Conservation (phyloP, 2,329 filamentous ascomycete species). For the Teratosphaeria gauchensis region DNA sequence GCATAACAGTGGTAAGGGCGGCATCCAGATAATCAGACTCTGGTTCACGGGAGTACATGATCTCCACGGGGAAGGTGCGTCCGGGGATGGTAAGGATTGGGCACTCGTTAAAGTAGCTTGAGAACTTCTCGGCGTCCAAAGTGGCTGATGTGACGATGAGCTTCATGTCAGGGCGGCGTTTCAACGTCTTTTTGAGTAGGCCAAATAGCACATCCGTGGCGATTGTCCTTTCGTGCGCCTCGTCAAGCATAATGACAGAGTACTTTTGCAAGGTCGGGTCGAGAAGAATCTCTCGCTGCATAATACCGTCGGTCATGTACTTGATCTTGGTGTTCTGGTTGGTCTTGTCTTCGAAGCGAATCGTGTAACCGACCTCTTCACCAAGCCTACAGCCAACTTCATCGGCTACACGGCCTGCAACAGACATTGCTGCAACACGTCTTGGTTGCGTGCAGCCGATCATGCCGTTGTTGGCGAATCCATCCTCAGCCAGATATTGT, state of each 20-base stretch:
- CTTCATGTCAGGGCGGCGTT: conserved; percentile 76
- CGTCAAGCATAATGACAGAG: conserved; percentile 95
- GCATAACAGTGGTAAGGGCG: conserved; percentile 93
- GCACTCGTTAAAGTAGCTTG: conserved; percentile 87
- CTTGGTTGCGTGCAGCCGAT: conserved; percentile 96
- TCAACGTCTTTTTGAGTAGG: conserved; percentile 84
- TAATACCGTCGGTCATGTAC: conserved; percentile 99
- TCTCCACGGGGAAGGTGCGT: conserved; percentile 87
- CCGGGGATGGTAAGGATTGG: conserved; percentile 96
- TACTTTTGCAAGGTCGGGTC: conserved; percentile 85
- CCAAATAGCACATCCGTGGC: conserved; percentile 93
- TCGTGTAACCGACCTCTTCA: conserved; percentile 90
- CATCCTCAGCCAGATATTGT: conserved; percentile 87
- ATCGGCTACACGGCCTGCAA: conserved; percentile 91
- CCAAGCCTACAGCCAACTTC: conserved; percentile 89
- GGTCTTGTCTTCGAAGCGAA: conserved; percentile 93
- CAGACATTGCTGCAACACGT: conserved; percentile 94
- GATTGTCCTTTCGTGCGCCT: conserved; percentile 95
- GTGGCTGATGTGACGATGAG: conserved; percentile 96
- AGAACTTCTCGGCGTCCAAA: conserved; percentile 94
- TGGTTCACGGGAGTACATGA: conserved; percentile 89
- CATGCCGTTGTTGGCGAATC: conserved; percentile 76
- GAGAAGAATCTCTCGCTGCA: conserved; percentile 87
- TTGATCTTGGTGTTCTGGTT: conserved; percentile 86
- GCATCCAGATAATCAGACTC: conserved; percentile 93